A percentile compares a stretch with the other conserved stretches of the same genome.
Conservation (phyloP, 768 basidiomycete species). For the Pleurotus platypus region DNA sequence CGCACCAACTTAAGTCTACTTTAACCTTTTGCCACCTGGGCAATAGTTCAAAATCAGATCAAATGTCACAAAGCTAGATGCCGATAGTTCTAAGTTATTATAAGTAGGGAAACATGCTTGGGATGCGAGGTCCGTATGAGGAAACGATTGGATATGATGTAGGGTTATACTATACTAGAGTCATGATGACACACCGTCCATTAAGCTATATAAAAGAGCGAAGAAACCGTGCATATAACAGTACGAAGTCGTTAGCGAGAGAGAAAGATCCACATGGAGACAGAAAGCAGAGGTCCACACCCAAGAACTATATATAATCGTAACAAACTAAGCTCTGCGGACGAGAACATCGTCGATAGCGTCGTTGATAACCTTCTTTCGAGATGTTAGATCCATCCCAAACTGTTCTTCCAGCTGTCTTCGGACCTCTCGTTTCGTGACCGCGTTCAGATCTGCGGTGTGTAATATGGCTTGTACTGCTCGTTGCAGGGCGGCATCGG, state of each 20-base stretch:
- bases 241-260: slow-evolving; percentile 7
- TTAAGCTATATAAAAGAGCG: slow-evolving; percentile 9
- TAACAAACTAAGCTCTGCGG: slow-evolving; percentile 31
- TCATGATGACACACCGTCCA: slow-evolving; percentile 10
- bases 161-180: slow-evolving; percentile 10
- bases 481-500: slow-evolving; percentile 69
- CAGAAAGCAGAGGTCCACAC: slow-evolving; percentile 10
- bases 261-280: slow-evolving; percentile 12
- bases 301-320: neutral
- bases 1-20: no score
- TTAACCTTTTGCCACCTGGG: no score
- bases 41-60: neutral
- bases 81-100: slow-evolving; percentile 8
- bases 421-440: slow-evolving; percentile 92
- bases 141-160: slow-evolving; percentile 11
- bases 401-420: slow-evolving; percentile 79
- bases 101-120: slow-evolving; percentile 9
- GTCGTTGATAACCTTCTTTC: slow-evolving; percentile 73
- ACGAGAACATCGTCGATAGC: slow-evolving; percentile 73
- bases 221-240: neutral
- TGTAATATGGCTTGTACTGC: slow-evolving; percentile 72
- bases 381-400: slow-evolving; percentile 68
- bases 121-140: slow-evolving; percentile 16
- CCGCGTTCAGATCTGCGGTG: slow-evolving; percentile 78
- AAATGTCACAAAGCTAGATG: slow-evolving; percentile 4